Evolutionary conservation across 2,329 filamentous ascomycete genomes (phyloP).

Genomic region (Tolypocladium nubicola): DNA sequence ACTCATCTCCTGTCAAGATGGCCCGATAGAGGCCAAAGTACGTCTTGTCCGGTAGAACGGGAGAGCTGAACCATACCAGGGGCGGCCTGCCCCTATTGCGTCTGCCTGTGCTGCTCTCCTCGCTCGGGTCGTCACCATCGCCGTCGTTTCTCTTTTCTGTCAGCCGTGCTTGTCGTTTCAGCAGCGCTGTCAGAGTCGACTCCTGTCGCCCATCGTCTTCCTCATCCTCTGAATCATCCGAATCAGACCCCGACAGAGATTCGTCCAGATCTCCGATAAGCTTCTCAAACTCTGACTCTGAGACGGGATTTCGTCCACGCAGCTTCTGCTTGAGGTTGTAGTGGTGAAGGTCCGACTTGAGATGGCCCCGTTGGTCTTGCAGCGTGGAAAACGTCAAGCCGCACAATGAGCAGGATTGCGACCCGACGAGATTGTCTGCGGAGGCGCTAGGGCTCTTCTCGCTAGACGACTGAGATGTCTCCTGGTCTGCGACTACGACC

Average conservation of each 20-base stretch:
- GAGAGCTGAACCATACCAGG: conserved; percentile 75
- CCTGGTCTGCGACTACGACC: conserved; percentile 8
- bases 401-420: conserved; percentile 77
- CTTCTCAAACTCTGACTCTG: conserved; percentile 77
- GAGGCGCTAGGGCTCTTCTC: conserved; percentile 13
- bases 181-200: conserved; percentile 60
- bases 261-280: conserved; percentile 80
- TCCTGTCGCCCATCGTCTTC: conserved; percentile 47
- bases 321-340: conserved; percentile 94
- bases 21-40: conserved; percentile 81
- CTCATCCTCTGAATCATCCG: conserved; percentile 60
- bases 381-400: conserved; percentile 59
- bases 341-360: conserved; percentile 80
- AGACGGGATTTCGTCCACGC: conserved; percentile 59
- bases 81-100: conserved; percentile 57
- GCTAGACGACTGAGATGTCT: conserved; percentile 11
- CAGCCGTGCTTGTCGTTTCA: conserved; percentile 76
- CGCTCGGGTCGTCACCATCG: conserved; percentile 37
- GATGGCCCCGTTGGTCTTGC: conserved; percentile 74
- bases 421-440: conserved; percentile 35
- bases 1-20: conserved; percentile 64
- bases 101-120: conserved; percentile 28
- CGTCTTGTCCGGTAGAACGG: conserved; percentile 62
- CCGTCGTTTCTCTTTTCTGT: conserved; percentile 38
- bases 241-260: conserved; percentile 81